Percentiles rank a stretch among this genome's conserved stretches.
These are phyloP conservation scores for Microdochium paspali DNA, from an alignment of 2,329 filamentous ascomycete species.

Conservation along the genomic window DNA sequence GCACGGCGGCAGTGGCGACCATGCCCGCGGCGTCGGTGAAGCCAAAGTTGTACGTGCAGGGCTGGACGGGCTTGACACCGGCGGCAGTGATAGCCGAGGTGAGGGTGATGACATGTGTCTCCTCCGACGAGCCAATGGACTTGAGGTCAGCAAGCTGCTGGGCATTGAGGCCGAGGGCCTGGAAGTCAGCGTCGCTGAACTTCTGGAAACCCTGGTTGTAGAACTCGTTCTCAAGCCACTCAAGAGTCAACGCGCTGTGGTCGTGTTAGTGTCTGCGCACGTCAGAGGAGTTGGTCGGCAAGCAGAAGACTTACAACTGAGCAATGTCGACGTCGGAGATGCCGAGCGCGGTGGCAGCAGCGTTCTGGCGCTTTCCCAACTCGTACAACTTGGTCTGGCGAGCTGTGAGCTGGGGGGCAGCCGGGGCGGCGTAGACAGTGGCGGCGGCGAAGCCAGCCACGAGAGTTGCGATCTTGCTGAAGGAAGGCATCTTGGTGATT, in stretches of 20 bases:
- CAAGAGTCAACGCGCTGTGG: slow-evolving; percentile 57
- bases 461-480: slow-evolving; percentile 30
- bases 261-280: slow-evolving; percentile 5
- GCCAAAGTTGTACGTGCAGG: slow-evolving; percentile 65
- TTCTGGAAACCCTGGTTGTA: slow-evolving; percentile 62
- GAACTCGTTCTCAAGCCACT: slow-evolving; percentile 66
- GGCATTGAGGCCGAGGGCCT: slow-evolving; percentile 47
- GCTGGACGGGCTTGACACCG: slow-evolving; percentile 55
- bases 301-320: slow-evolving; percentile 39
- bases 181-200: slow-evolving; percentile 57
- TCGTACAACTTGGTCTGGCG: slow-evolving; percentile 36
- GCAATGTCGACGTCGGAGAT: slow-evolving; percentile 45
- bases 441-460: slow-evolving; percentile 34
- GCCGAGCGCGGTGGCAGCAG: slow-evolving; percentile 33
- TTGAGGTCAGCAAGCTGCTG: slow-evolving; percentile 50
- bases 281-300: neutral
- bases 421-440: slow-evolving; percentile 37
- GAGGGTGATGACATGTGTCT: slow-evolving; percentile 50
- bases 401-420: slow-evolving; percentile 30
- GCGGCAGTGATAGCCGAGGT: slow-evolving; percentile 50
- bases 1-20: slow-evolving; percentile 58
- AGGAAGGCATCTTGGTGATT: slow-evolving; percentile 31
- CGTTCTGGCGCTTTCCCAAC: slow-evolving; percentile 40
- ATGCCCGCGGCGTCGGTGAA: slow-evolving; percentile 57
- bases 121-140: slow-evolving; percentile 53